Conservation (phyloP, 306 rosid genomes). For the Quercus robur region DNA sequence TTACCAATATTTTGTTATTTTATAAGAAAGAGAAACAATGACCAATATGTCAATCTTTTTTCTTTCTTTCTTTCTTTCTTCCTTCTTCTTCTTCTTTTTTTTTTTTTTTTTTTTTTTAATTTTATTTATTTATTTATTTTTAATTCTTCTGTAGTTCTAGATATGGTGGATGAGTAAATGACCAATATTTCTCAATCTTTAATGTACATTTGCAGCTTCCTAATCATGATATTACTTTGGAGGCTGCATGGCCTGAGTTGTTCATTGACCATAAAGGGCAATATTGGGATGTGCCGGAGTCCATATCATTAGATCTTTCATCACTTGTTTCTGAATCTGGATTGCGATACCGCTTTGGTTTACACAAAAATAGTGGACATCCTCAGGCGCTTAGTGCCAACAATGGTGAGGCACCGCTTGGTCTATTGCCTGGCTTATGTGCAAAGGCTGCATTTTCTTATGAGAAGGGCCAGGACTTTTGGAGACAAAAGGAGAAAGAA, state of each 20-base stretch:
- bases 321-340: slow-evolving; percentile 63
- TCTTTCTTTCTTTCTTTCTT: too few relatives aligned
- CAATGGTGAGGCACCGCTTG: slow-evolving; percentile 38
- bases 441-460: slow-evolving; percentile 79
- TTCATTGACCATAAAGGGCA: slow-evolving; percentile 83
- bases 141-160: neutral
- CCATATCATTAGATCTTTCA: slow-evolving; percentile 67
- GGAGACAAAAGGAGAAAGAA: slow-evolving; percentile 43
- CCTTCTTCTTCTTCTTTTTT: too few relatives aligned
- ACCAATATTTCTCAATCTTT: slow-evolving; percentile 17
- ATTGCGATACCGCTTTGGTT: slow-evolving; percentile 70
- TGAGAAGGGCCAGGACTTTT: slow-evolving; percentile 57
- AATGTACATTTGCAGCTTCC: slow-evolving; percentile 52
- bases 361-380: slow-evolving; percentile 65
- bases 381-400: slow-evolving; percentile 51
- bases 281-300: slow-evolving; percentile 86
- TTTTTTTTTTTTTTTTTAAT: too few relatives aligned
- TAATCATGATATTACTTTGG: slow-evolving; percentile 69
- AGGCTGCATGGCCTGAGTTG: slow-evolving; percentile 93
- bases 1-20: neutral
- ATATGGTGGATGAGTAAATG: slow-evolving; percentile 1
- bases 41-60: too few relatives aligned
- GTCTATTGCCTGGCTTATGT: slow-evolving; percentile 72
- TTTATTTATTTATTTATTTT: neutral
- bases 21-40: too few relatives aligned